Conservation (phyloP, 495 filamentous ascomycete genomes). For the Entonaema liquescens region DNA sequence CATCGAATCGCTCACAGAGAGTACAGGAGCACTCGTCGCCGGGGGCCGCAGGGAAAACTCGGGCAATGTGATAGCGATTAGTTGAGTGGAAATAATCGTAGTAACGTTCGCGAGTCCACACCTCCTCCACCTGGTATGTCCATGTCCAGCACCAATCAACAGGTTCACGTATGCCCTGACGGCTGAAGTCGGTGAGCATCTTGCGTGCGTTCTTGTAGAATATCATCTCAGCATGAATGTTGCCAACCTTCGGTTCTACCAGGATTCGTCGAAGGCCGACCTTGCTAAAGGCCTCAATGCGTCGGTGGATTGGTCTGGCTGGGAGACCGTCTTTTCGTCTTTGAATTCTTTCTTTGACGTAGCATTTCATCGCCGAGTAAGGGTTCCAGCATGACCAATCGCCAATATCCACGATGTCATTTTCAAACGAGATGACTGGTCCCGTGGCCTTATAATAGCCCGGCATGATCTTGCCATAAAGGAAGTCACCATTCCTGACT, state of each 20-base stretch:
- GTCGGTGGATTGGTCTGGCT: neutral
- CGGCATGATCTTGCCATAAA: neutral
- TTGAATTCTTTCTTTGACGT: neutral
- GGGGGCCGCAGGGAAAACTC: neutral
- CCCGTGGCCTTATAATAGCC: neutral
- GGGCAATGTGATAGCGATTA: no score
- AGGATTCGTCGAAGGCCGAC: neutral
- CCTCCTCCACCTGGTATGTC: neutral
- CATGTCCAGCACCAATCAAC: conserved; percentile 1
- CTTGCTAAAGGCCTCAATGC: neutral
- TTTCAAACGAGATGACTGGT: conserved; percentile 8
- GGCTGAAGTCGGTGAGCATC: neutral
- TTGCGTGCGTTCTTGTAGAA: conserved; percentile 14
- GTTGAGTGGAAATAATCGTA: no score
- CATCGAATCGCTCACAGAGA: neutral
- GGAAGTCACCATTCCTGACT: neutral
- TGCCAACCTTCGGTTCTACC: neutral
- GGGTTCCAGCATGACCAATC: neutral
- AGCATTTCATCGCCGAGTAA: neutral
- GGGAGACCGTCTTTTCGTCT: neutral
- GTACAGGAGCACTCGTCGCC: neutral
- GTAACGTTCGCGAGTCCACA: neutral
- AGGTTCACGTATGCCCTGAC: neutral
- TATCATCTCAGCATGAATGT: neutral
- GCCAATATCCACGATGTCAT: conserved; percentile 1